A percentile compares a stretch with the other conserved stretches of the same genome.
Evolutionary conservation across 2,329 filamentous ascomycete species (phyloP).

Genomic region (Albophoma yamanashiensis): DNA sequence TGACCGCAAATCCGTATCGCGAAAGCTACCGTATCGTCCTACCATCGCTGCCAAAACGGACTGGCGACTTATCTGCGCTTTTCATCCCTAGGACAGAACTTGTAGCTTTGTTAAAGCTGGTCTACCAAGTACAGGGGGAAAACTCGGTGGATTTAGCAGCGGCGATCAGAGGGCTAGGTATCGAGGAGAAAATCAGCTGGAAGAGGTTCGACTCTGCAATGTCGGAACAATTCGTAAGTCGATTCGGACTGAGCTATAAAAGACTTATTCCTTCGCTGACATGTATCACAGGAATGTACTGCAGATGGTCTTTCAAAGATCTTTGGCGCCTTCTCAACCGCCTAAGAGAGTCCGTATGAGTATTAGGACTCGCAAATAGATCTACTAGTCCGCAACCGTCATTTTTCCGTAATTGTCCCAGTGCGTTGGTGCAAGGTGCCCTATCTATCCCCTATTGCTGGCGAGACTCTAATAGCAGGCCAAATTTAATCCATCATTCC

Average conservation of each 20-base stretch:
- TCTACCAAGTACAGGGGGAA: not conserved
- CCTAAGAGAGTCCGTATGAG: too few species aligned
- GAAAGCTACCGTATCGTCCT: not conserved
- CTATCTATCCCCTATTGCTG: too few species aligned
- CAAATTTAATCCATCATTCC: too few species aligned
- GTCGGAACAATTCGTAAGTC: not conserved
- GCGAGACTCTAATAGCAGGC: too few species aligned
- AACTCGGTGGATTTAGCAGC: not conserved
- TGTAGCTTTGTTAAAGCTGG: not conserved
- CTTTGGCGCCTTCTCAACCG: not conserved
- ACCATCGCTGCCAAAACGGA: not conserved
- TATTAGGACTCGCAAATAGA: too few species aligned
- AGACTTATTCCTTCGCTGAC: not conserved
- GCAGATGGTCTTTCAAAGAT: not conserved
- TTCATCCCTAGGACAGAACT: not conserved
- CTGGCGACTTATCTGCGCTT: not conserved
- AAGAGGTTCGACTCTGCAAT: not conserved
- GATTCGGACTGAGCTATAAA: not conserved
- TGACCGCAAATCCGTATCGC: not conserved
- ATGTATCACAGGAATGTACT: not conserved
- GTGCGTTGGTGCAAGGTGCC: too few species aligned
- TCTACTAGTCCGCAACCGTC: too few species aligned
- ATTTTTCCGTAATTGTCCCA: too few species aligned
- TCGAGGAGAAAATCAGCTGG: not conserved
- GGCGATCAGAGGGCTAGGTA: not conserved